Base-by-base conservation (phyloP, 2,329 filamentous ascomycete species). In the Lasiodiplodia gonubiensis region DNA sequence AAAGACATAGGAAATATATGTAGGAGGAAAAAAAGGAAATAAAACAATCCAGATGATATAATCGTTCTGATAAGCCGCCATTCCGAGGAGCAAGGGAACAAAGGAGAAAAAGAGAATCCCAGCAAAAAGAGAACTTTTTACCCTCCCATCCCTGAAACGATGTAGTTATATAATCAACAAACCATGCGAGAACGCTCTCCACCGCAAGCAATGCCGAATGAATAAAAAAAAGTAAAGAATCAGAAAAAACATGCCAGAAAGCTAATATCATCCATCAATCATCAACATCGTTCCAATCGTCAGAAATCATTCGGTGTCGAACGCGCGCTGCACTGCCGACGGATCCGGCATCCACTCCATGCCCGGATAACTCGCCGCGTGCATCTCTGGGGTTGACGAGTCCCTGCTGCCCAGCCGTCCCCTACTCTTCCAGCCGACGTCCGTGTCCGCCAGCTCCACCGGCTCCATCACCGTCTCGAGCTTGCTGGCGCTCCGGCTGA, bases 291-390 rank as follows among this genome's bases (percentile, higher is more conserved):
- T 46, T 46, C 42, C 42, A 46, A 21, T 46, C 42, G 10, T 46
- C 42, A 46, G 42, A 46, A 46, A 46, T 46, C 42, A 46, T 16
- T 42, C 49, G 14, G 16, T 18, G 42, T 46, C 42, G 18, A 46
- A 46, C 18, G 18, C 42, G 8, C 21, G 18, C 42, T 46, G 42
- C 18, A 46, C 42, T 8, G 42, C 42, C 18, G 42, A 18, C 8
- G 42, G n/a, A 46, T 74, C 76, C 2, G 88, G 88, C 71, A 86
- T 86, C 89, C 89, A 92, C 75, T 91, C 89, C 78, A 90, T 88
- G 0, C 89, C 89, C 0, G 89, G 89, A 75, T 91, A 92, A 74
- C 85, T 88, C 18, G 88, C 89, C 5, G 89, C 89, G 61, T 82
- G 85, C 89, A 92, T 91, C 68, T 83, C 80, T 16, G 86, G 84